phyloP scores from a whole-genome alignment of 495 filamentous ascomycete species.

The Penicillium taxi region DNA sequence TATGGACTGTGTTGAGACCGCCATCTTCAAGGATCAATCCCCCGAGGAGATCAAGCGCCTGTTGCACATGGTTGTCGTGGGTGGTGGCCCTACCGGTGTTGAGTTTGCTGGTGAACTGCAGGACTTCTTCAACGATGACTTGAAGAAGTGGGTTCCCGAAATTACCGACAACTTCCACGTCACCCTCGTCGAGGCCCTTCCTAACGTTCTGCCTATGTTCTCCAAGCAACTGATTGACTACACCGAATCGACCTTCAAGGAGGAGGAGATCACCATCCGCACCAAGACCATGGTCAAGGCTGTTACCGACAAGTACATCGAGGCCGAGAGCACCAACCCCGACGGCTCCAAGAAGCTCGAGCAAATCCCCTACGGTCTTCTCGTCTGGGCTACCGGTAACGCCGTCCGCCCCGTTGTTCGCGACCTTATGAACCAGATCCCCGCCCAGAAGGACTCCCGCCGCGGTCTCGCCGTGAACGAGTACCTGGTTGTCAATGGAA shows the following conservation, averaged over 20 bases:
- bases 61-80: conserved; percentile 98
- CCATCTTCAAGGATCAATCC: conserved; percentile 96
- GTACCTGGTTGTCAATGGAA: conserved; percentile 94
- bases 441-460: conserved; percentile 89
- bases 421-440: conserved; percentile 86
- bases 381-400: conserved; percentile 98
- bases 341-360: conserved; percentile 76
- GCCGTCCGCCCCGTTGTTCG: conserved; percentile 79
- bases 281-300: conserved; percentile 99
- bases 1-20: conserved; percentile 99
- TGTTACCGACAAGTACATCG: conserved; percentile 89
- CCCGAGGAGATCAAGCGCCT: conserved; percentile 84
- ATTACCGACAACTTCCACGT: conserved; percentile 92
- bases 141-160: conserved; percentile 96
- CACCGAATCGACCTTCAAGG: conserved; percentile 97
- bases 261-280: conserved; percentile 91
- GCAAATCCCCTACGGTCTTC: conserved; percentile 84
- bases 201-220: conserved; percentile 96
- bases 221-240: conserved; percentile 99
- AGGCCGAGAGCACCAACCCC: conserved; percentile 79
- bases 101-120: conserved; percentile 97
- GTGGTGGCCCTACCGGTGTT: conserved; percentile 94
- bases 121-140: conserved; percentile 96
- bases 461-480: conserved; percentile 95
- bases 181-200: conserved; percentile 95